phyloP scores from a whole-genome alignment of 352 stramenopile genomes.

The Phytophthora chlamydospora region DNA sequence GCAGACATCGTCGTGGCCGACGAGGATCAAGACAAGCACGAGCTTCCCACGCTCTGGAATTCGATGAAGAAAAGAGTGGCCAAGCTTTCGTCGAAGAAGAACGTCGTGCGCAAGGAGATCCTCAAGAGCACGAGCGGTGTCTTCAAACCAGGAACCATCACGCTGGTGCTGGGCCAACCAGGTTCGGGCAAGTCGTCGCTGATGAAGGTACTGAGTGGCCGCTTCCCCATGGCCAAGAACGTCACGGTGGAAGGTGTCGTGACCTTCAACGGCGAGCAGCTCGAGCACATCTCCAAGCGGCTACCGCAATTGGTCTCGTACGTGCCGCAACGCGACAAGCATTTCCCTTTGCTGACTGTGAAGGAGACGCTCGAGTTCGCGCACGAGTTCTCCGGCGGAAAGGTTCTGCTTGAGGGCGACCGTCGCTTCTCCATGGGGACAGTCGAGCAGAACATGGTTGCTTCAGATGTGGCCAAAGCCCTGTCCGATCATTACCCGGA shows the following conservation, averaged over 20 bases:
- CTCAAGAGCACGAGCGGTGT: conserved; percentile 52
- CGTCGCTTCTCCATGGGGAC: conserved; percentile 45
- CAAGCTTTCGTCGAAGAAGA: conserved; percentile 37
- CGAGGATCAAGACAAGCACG: conserved; percentile 14
- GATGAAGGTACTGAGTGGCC: conserved; percentile 42
- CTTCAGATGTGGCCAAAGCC: conserved; percentile 19
- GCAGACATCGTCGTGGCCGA: conserved; percentile 35
- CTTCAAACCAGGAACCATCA: conserved; percentile 50
- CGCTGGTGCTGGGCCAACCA: conserved; percentile 36
- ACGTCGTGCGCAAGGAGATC: conserved; percentile 51
- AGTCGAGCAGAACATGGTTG: conserved; percentile 31
- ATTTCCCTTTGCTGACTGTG: conserved; percentile 62
- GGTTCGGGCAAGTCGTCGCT: conserved; percentile 39
- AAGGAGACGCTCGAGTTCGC: conserved; percentile 56
- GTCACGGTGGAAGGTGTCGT: conserved; percentile 38
- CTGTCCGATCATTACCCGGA: conserved; percentile 46
- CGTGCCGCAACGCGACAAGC: conserved; percentile 82
- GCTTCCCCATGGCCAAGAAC: conserved; percentile 39
- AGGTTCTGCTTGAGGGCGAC: conserved; percentile 29
- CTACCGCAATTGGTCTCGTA: conserved; percentile 47
- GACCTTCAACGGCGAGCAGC: conserved; percentile 49
- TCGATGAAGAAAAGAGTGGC: conserved; percentile 36
- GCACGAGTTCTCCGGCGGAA: conserved; percentile 66
- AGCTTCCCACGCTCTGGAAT: conserved; percentile 52
- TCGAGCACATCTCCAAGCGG: conserved; percentile 27